Evolutionary conservation across 208 protist species (phyloP).

Genomic region (Leishmania aethiopica): DNA sequence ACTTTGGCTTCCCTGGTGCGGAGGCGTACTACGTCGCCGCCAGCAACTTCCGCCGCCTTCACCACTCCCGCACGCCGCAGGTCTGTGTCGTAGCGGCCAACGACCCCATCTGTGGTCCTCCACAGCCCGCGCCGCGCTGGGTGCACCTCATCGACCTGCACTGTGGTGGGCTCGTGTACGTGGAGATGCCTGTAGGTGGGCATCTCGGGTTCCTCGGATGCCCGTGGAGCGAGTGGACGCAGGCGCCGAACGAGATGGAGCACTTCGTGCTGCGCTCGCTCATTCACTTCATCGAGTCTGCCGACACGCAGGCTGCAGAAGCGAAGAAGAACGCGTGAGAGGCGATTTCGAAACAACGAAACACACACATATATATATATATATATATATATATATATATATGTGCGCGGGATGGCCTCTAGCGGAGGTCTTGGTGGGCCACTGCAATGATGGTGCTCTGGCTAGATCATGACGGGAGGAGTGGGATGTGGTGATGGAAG

Average conservation of each 20-base stretch:
- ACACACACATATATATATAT: not conserved
- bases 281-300: constrained; percentile 15
- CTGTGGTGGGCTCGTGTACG: constrained; percentile 40
- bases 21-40: constrained; percentile 52
- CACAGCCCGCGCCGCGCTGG: constrained; percentile 33
- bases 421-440: not conserved
- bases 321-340: not conserved
- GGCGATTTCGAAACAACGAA: not conserved
- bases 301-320: not conserved
- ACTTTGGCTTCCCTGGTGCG: constrained; percentile 45
- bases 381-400: not conserved
- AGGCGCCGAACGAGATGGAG: constrained; percentile 50
- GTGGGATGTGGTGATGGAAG: not conserved
- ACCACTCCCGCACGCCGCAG: constrained; percentile 35
- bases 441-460: not conserved
- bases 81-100: constrained; percentile 47
- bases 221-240: constrained; percentile 30
- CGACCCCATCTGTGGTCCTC: constrained; percentile 54
- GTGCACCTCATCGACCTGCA: constrained; percentile 26
- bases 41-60: constrained; percentile 44
- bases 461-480: not conserved
- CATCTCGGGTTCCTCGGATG: constrained; percentile 61
- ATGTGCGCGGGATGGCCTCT: not conserved
- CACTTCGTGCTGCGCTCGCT: constrained; percentile 34
- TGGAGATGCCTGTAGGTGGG: constrained; percentile 58